Evolutionary conservation across 345 rosid species (phyloP), one percentile per base, ranked within the genome.

Genomic region (Populus euphratica): DNA sequence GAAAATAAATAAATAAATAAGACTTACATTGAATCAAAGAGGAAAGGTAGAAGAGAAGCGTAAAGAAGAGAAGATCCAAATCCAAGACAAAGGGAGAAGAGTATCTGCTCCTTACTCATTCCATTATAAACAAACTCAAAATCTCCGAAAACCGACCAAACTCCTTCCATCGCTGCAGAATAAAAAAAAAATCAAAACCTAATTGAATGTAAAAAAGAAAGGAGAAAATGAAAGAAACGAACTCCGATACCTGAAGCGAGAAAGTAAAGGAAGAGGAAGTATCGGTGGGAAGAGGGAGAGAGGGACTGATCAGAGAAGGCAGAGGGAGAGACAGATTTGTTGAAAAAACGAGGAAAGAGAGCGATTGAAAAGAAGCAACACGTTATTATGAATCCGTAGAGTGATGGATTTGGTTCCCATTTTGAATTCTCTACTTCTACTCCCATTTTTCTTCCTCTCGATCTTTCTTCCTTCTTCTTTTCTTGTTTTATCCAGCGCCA

Each of bases 71-170:
- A 52, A 17, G 92, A 85, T 9, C 87, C 88, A 69, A 81, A 91
- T 59, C 98, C 95, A 63, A 86, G 82, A 75, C 79, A 86, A 36
- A 96, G 85, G 74, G 78, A 83, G 69, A 78, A 76, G 79, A 91
- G 83, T 70, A 84, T 92, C 52, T 84, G 86, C 67, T 89, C 92
- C 71, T 84, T 90, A 69, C 82, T 88, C 25, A 79, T 7, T 1
- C 89, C 93, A 76, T 81, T 82, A 33, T 71, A 72, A 75, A 77
- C 78, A 67, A 89, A 80, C 78, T 91, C 98, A n/a, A 77, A 86
- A 82, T 96, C 99, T 79, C 97, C 98, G 69, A 84, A 89, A 80
- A 89, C 97, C 11, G 86, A 86, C 92, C 96, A 90, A 27, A 93
- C 31, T 63, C 95, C 97, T 87, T 91, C 93, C 91, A 89, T 82